A percentile compares a stretch with the other conserved stretches of the same genome.
Conservation (phyloP, 2,329 filamentous ascomycete species). For the Pseudocercospora pini-densiflorae region DNA sequence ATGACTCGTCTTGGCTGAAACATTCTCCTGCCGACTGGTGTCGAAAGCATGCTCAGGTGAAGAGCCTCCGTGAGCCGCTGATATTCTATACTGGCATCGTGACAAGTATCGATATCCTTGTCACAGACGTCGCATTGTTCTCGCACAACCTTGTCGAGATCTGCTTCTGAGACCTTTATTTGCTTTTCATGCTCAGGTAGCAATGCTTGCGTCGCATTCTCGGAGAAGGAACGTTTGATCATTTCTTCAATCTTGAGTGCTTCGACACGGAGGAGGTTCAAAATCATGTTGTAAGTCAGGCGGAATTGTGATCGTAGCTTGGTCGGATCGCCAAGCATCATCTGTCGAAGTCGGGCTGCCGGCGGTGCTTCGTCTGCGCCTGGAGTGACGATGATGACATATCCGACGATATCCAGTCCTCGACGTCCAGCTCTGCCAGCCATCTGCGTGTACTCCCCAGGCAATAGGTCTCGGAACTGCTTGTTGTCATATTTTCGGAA, state of each 20-base stretch:
- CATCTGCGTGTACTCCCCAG: conserved; percentile 99
- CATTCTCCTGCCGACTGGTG: conserved; percentile 80
- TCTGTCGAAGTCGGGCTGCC: conserved; percentile 79
- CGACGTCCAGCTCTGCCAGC: conserved; percentile 90
- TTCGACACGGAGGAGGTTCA: conserved; percentile 92
- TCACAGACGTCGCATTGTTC: conserved; percentile 85
- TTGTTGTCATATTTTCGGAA: conserved; percentile 96
- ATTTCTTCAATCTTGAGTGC: conserved; percentile 99
- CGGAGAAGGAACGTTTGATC: conserved; percentile 99
- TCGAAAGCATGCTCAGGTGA: conserved; percentile 74
- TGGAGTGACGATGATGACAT: conserved; percentile 86
- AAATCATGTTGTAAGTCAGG: conserved; percentile 98
- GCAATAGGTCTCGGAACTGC: conserved; percentile 84
- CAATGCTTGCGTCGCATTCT: conserved; percentile 93
- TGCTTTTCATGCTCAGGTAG: conserved; percentile 95
- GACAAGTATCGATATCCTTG: conserved; percentile 76
- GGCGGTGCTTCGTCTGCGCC: conserved; percentile 87
- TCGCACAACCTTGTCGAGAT: conserved; percentile 86
- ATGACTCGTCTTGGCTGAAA: conserved; percentile 77
- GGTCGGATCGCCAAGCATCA: conserved; percentile 95
- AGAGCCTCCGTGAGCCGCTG: conserved; percentile 79
- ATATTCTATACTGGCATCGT: conserved; percentile 80
- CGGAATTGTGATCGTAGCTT: conserved; percentile 96
- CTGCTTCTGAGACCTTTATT: conserved; percentile 88
- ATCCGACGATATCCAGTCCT: conserved; percentile 90